Evolutionary conservation across 2,329 filamentous ascomycete species (phyloP).

Genomic region (Diaporthe nobilis): DNA sequence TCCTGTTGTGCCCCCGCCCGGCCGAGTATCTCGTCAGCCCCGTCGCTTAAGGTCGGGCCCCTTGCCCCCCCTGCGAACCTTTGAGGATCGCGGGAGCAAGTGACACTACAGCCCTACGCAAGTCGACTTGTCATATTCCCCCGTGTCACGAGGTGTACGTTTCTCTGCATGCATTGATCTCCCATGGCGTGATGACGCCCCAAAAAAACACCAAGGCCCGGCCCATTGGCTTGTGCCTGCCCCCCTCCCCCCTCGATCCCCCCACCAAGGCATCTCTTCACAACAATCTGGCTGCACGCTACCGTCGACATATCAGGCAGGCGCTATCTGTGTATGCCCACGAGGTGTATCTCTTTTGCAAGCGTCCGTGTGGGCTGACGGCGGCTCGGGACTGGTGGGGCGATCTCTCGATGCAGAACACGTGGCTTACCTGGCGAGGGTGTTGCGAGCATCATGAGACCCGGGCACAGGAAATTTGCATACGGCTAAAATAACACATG

Average conservation of each 20-base stretch:
- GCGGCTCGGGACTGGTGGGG: conserved; percentile 19
- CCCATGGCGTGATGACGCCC: conserved; percentile 20
- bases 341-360: not conserved
- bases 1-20: conserved; percentile 12
- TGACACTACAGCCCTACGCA: conserved; percentile 29
- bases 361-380: not conserved
- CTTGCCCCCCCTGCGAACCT: not conserved
- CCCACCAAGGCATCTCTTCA: not conserved
- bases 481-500: conserved; percentile 2
- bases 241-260: not conserved
- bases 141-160: conserved; percentile 12
- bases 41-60: conserved; percentile 22
- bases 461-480: not conserved
- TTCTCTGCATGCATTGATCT: conserved; percentile 13
- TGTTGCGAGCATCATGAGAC: conserved; percentile 31
- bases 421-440: conserved; percentile 10
- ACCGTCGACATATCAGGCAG: not conserved
- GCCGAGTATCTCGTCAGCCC: conserved; percentile 25
- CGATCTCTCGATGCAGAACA: conserved; percentile 26
- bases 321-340: not conserved
- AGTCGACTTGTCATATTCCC: conserved; percentile 11
- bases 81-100: not conserved
- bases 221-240: not conserved
- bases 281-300: not conserved
- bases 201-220: not conserved